Base-by-base conservation (phyloP, 768 basidiomycete genomes). In the Epithele typhae region DNA sequence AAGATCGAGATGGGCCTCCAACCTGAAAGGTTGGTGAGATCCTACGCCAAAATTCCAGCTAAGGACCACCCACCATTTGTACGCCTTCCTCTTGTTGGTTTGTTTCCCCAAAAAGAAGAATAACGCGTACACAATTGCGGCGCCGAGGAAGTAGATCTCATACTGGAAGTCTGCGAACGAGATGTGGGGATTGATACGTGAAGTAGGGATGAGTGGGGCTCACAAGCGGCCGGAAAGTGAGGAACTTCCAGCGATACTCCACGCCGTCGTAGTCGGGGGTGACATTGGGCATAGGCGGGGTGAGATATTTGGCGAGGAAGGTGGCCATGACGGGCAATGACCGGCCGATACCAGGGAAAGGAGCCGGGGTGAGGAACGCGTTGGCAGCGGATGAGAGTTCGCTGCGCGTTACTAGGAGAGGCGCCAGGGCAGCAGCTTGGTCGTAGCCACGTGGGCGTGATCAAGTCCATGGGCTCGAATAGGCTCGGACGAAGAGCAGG, bases 201-300 rank as follows among this genome's bases (percentile, higher is more conserved):
- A 35, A 46, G n/a, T 18, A 40, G 18, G 46, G 46, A 21, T 37
- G 30, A 9, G n/a, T n/a, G 15, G 12, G 25, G 54, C 82, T 54
- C 59, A 85, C 85, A 61, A 8, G 84, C 87, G 17, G 92, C 35
- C 92, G 75, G 68, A 95, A 90, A 30, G 83, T 79, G 56, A 96
- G 67, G 45, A 80, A 70, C 60, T 75, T 82, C 83, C 85, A 93
- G 52, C 68, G 74, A 63, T 72, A 83, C 64, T 96, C 77, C 37
- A 78, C 64, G 17, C 92, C 92, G 27, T 84, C 74, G 63, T 92
- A 96, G 7, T 84, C 70, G 6, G 68, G 65, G 10, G 72, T 66
- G 19, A 77, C 70, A 25, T 74, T 58, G 45, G 80, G 68, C 3
- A 81, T 77, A 0, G 79, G 73, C 10, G 86, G 86, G 3, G 56